Evolutionary conservation across 768 basidiomycete genomes (phyloP).

Genomic region (Mycena vulgaris): DNA sequence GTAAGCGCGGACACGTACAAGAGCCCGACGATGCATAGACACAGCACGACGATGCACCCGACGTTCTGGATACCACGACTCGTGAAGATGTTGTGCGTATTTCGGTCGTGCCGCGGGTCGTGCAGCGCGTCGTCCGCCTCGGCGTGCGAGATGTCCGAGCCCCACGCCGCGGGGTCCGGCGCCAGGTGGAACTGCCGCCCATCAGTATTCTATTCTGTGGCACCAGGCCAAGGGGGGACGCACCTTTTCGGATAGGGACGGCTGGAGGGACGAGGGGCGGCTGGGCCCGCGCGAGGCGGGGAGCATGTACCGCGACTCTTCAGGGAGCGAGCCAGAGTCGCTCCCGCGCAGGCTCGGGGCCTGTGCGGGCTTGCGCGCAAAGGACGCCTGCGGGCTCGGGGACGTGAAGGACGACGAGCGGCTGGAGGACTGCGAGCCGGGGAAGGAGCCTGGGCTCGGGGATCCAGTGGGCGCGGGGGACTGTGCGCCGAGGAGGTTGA

Average conservation of each 20-base stretch:
- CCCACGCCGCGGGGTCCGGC: slow-evolving; percentile 26
- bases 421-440: too few species aligned
- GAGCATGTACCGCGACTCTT: slow-evolving; percentile 27
- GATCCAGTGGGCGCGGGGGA: too few species aligned
- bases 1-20: slow-evolving; percentile 53
- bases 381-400: slow-evolving; percentile 6
- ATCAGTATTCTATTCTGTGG: background rate
- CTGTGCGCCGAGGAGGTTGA: too few species aligned
- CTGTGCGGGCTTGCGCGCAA: slow-evolving; percentile 4
- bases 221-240: background rate
- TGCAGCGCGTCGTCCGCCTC: slow-evolving; percentile 28
- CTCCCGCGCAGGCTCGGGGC: background rate
- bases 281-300: background rate
- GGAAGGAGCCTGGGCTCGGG: too few species aligned
- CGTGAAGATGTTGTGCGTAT: slow-evolving; percentile 34
- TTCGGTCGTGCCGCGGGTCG: slow-evolving; percentile 8
- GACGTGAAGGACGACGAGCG: too few species aligned
- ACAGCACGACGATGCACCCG: slow-evolving; percentile 14
- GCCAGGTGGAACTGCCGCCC: slow-evolving; percentile 27
- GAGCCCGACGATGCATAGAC: slow-evolving; percentile 14
- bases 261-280: slow-evolving; percentile 1
- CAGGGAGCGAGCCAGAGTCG: slow-evolving; percentile 11
- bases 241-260: slow-evolving; percentile 34
- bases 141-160: slow-evolving; percentile 21
- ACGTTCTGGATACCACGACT: slow-evolving; percentile 12